Conservation (phyloP, 108 stramenopile species). For the Cylindrotheca fusiformis region DNA sequence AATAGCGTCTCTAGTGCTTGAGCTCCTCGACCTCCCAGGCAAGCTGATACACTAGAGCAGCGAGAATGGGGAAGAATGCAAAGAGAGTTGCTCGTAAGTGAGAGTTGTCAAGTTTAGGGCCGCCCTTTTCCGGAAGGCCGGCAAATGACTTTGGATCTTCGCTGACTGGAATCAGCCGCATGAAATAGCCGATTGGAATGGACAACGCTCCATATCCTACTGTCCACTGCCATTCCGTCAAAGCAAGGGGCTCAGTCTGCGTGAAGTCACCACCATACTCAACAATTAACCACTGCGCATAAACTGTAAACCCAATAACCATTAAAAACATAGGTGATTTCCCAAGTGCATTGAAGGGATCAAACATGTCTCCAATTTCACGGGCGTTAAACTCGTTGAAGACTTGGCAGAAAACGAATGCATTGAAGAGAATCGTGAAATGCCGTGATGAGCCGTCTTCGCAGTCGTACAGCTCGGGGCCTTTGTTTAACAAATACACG, state of each 20-base stretch:
- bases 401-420: slow-evolving; percentile 91
- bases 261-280: slow-evolving; percentile 88
- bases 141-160: slow-evolving; percentile 69
- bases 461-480: slow-evolving; percentile 53
- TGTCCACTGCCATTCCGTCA: slow-evolving; percentile 66
- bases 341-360: slow-evolving; percentile 46
- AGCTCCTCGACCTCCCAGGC: slow-evolving; percentile 54
- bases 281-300: slow-evolving; percentile 85
- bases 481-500: slow-evolving; percentile 58
- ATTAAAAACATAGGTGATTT: slow-evolving; percentile 78
- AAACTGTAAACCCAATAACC: slow-evolving; percentile 80
- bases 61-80: slow-evolving; percentile 45
- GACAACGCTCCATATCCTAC: slow-evolving; percentile 59
- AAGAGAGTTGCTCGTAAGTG: slow-evolving; percentile 28
- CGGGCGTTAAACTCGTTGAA: slow-evolving; percentile 95
- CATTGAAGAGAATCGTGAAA: slow-evolving; percentile 92
- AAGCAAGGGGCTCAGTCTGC: slow-evolving; percentile 49
- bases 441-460: slow-evolving; percentile 70
- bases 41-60: slow-evolving; percentile 50
- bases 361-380: slow-evolving; percentile 68
- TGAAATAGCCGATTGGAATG: slow-evolving; percentile 71
- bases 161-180: slow-evolving; percentile 63
- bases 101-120: slow-evolving; percentile 23
- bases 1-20: slow-evolving; percentile 21
- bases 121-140: slow-evolving; percentile 34